A percentile compares a stretch with the other conserved stretches of the same genome.
Evolutionary conservation across 495 filamentous ascomycete genomes (phyloP).

Genomic region (Penicillium steckii): DNA sequence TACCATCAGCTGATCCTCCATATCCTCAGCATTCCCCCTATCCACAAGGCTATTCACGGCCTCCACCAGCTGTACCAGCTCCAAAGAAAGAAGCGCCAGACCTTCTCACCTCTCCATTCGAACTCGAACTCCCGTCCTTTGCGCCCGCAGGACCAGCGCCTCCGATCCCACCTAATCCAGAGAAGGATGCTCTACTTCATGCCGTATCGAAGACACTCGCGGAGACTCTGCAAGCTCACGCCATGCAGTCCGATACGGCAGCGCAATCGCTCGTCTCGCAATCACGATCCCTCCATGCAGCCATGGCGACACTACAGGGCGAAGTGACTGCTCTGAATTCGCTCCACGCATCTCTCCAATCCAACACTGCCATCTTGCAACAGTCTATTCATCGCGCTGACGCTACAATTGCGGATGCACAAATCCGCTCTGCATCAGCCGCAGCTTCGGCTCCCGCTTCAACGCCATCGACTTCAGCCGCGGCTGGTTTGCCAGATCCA

Average conservation of each 20-base stretch:
- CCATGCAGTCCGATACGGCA: conserved; percentile 65
- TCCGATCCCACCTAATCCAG: conserved; percentile 91
- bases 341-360: conserved; percentile 64
- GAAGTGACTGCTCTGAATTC: conserved; percentile 70
- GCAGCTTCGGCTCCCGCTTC: conserved; percentile 21
- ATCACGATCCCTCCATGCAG: conserved; percentile 68
- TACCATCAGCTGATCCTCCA: conserved; percentile 11
- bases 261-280: conserved; percentile 75
- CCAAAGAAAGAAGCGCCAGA: conserved; percentile 56
- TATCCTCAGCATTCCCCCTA: conserved; percentile 20
- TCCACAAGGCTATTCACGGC: conserved; percentile 14
- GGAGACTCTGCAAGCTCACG: conserved; percentile 60
- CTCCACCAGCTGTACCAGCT: conserved; percentile 30
- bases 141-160: conserved; percentile 62
- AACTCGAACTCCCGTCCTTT: conserved; percentile 59
- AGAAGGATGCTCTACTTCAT: conserved; percentile 85
- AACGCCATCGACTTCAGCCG: too few species aligned
- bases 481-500: conserved; percentile 6
- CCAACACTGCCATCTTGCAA: conserved; percentile 76
- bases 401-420: conserved; percentile 65
- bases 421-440: conserved; percentile 42
- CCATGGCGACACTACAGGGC: conserved; percentile 62
- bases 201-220: conserved; percentile 70
- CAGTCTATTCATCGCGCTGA: conserved; percentile 77
- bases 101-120: conserved; percentile 68